Evolutionary conservation across 106 monocot genomes (phyloP), one percentile per base, ranked within the genome.

Genomic region (Chionographis japonica): DNA sequence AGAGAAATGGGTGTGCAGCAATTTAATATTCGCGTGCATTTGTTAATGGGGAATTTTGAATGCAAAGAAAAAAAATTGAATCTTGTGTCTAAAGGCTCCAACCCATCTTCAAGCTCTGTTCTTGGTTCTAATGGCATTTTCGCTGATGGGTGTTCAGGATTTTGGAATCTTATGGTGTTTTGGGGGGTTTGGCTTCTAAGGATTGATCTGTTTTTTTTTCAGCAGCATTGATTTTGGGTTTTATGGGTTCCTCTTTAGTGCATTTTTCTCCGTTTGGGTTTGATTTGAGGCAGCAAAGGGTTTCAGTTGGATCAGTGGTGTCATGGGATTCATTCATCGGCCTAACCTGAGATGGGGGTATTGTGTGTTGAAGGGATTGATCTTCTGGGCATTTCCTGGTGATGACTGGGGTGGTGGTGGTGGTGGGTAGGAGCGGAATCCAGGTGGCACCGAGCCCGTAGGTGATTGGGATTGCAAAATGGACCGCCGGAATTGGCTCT

Each of bases 401-500:
- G 56, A 12, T 19, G 16, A 52, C 6, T 13, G 15, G 51, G 7
- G 7, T 20, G 39, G n/a, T 12, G 10, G 9, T 40, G 41, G 13
- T 36, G 12, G 16, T 72, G 8, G 27, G 20, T 27, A 37, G 39
- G 12, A 39, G 42, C n/a, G 35, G 16, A 41, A 51, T 54, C 17
- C 11, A 53, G 27, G 60, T 2, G 4, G 49, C 42, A 9, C 16
- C 55, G 9, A 42, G 54, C 41, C 36, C 12, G 50, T 50, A 27
- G 50, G 68, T 53, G 61, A 16, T 59, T 38, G 62, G 54, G 36
- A 9, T 62, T 46, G 65, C 4, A 46, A 56, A 19, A 89, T 89
- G 88, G 88, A 85, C 52, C 84, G 76, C 57, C 72, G 77, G 63
- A 89, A 81, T 61, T 89, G 84, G 84, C 68, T 77, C 13, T 85